Evolutionary conservation across 148 eudicot species (phyloP), one percentile per base, ranked within the genome.

Genomic region (Limonium bicolor): DNA sequence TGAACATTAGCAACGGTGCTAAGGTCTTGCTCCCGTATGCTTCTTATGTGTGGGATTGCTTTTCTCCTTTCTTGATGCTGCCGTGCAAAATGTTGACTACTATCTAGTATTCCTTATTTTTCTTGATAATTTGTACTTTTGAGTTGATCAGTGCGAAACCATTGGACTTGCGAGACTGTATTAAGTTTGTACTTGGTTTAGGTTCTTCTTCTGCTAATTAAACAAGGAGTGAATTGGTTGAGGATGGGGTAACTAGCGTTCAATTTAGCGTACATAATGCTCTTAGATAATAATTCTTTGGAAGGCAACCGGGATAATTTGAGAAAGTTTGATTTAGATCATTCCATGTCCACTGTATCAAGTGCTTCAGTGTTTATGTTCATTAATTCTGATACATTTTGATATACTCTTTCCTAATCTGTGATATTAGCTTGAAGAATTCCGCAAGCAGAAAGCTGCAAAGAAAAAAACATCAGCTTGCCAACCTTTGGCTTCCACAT

Each of bases 381-480:
- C 13, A 13, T 36, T 15, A 19, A n/a, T 26, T 27, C 9, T 14
- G 27, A 51, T 19, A 35, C 5, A 8, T 27, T 36, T 61, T 51
- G 36, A n/a, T n/a, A n/a, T n/a, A n/a, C 29, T 47, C 5, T 32
- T 28, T 32, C 7, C 28, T 32, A 32, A 20, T 42, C 31, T 44
- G 27, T 29, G 17, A 17, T 40, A 32, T 71, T 67, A 92, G 99
- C 75, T 92, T 48, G 94, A 85, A 66, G 95, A 92, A 63, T 92
- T 81, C 27, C 85, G 94, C 21, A 82, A 77, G 76, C 86, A 81
- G 59, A 92, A 69, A 69, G 92, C 78, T 42, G 94, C 82, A 28
- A 81, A 85, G 58, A 84, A 85, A 64, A 31, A 62, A 23, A 51
- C 54, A 6, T 29, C 74, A 20, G 36, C 53, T 13, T 49, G 63